phyloP scores from a whole-genome alignment of 2,329 filamentous ascomycete genomes.

The Ophiostoma populinum region DNA sequence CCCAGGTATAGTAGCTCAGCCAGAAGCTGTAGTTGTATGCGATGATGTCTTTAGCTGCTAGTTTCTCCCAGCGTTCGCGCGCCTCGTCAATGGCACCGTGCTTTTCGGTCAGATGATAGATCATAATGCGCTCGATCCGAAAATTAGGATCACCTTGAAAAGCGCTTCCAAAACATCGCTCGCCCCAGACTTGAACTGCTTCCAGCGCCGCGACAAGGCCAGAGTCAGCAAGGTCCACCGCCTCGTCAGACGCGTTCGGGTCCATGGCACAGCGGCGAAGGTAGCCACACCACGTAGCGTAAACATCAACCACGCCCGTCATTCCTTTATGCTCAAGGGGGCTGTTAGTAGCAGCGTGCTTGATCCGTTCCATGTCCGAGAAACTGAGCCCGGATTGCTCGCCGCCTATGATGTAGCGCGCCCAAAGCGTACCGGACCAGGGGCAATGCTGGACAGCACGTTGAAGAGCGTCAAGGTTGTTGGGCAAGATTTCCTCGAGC shows the following conservation, averaged over 20 bases:
- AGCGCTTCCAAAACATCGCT: slow-evolving; percentile 52
- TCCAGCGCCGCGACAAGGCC: slow-evolving; percentile 75
- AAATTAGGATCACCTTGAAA: slow-evolving; percentile 82
- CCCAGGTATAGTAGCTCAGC: slow-evolving; percentile 83
- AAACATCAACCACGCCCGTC: slow-evolving; percentile 76
- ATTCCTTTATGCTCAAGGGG: slow-evolving; percentile 74
- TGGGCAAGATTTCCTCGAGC: slow-evolving; percentile 22
- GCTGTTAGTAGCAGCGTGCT: slow-evolving; percentile 78
- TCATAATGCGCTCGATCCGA: slow-evolving; percentile 77
- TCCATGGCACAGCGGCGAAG: slow-evolving; percentile 72
- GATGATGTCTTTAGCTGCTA: slow-evolving; percentile 45
- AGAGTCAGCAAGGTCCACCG: slow-evolving; percentile 76
- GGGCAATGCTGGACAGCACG: slow-evolving; percentile 81
- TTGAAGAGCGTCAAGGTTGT: slow-evolving; percentile 54
- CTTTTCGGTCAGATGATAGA: slow-evolving; percentile 78
- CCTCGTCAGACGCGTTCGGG: slow-evolving; percentile 57
- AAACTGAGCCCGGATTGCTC: slow-evolving; percentile 66
- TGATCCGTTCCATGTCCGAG: slow-evolving; percentile 70
- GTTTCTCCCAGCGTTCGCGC: slow-evolving; percentile 56
- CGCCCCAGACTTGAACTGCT: slow-evolving; percentile 65
- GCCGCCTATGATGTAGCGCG: slow-evolving; percentile 68
- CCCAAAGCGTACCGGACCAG: slow-evolving; percentile 84
- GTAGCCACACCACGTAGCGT: slow-evolving; percentile 88
- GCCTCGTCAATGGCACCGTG: slow-evolving; percentile 63
- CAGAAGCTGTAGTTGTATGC: slow-evolving; percentile 82